Evolutionary conservation across 345 rosid genomes (phyloP), one percentile per base, ranked within the genome.

Genomic region (Eucalyptus cloeziana): DNA sequence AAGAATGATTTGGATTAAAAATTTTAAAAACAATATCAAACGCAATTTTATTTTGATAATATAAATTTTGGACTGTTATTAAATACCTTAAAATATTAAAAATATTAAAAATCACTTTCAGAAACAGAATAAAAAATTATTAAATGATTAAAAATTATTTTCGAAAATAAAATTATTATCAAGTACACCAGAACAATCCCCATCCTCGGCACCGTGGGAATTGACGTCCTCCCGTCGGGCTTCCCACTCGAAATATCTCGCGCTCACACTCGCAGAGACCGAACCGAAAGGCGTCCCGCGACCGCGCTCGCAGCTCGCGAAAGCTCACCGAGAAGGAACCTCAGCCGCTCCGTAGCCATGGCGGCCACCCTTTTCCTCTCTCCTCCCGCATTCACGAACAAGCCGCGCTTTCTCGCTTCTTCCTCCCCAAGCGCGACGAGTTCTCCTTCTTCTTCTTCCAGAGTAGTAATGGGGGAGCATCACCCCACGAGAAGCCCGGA

Each of bases 351-450:
- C 44, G 10, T 45, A n/a, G 58, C 49, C 3, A 79, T 87, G 90
- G 76, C 88, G 27, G 86, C 54, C 86, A 24, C 50, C 31, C 52
- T 62, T 56, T 50, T 47, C 33, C 86, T 50, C 58, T 91, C 85
- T 49, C 60, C 25, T 14, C 67, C 87, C 30, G 86, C 76, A 24
- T 37, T 37, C 16, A 17, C 52, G 47, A 69, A 7, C 22, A 52
- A 50, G 43, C 16, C 60, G 15, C 54, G 22, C 88, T 43, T 85
- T 85, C 88, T 37, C 87, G 86, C 37, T 37, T 89, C 91, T 19
- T 93, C 92, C 81, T 91, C 93, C 88, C 90, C 86, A 7, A 90
- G 89, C 58, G 85, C 92, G 8, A 51, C 56, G 43, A 24, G 40
- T 80, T 49, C 49, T 49, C 2, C 50, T 54, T 4, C 27, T 56